Conservation (phyloP, 2,329 filamentous ascomycete species). For the Colletotrichum noveboracense region DNA sequence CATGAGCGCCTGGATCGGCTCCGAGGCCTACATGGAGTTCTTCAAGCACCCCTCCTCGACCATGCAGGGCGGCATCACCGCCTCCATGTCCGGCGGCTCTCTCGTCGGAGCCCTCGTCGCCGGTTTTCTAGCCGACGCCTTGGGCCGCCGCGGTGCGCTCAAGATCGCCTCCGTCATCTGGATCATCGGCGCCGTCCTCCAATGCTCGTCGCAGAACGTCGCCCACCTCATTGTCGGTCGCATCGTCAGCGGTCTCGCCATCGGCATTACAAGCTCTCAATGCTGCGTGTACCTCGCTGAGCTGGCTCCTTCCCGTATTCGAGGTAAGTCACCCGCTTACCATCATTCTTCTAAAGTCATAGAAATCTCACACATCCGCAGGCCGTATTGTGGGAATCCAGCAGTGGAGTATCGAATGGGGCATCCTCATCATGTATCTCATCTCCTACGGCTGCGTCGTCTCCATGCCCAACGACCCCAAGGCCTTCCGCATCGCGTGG, state of each 20-base stretch:
- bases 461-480: conserved; percentile 52
- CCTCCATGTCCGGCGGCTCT: conserved; percentile 56
- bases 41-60: conserved; percentile 52
- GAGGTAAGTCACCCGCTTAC: conserved; percentile 27
- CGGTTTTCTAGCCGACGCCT: conserved; percentile 53
- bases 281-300: conserved; percentile 74
- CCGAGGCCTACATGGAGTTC: conserved; percentile 55
- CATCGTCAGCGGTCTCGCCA: conserved; percentile 68
- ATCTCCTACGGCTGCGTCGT: conserved; percentile 69
- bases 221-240: conserved; percentile 59
- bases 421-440: conserved; percentile 73
- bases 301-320: conserved; percentile 60
- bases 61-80: conserved; percentile 57
- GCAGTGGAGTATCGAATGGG: conserved; percentile 75
- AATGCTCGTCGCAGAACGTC: conserved; percentile 63
- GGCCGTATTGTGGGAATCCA: conserved; percentile 74
- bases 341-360: accelerated
- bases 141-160: conserved; percentile 50
- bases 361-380: not conserved
- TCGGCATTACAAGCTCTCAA: conserved; percentile 71
- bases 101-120: conserved; percentile 54
- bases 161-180: conserved; percentile 52
- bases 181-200: conserved; percentile 64
- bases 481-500: conserved; percentile 62
- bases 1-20: conserved; percentile 62